Evolutionary conservation across 2,329 filamentous ascomycete species (phyloP).

Genomic region (Biscogniauxia mediterranea): DNA sequence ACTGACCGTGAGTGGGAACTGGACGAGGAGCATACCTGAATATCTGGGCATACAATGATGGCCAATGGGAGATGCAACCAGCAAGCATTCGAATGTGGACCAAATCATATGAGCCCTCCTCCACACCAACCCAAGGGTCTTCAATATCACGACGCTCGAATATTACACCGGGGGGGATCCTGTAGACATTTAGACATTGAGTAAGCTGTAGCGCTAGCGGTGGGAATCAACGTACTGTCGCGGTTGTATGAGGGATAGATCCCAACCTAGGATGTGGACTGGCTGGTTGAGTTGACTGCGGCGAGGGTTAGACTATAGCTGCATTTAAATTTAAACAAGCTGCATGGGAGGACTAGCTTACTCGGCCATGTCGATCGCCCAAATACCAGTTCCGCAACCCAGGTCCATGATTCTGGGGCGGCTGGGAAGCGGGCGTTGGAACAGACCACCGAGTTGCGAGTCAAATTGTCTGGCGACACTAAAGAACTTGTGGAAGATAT

Average conservation of each 20-base stretch:
- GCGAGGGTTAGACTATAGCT: slow-evolving; percentile 6
- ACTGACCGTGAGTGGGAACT: neutral
- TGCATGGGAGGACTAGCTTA: slow-evolving; percentile 40
- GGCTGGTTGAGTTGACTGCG: slow-evolving; percentile 21
- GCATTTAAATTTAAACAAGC: neutral
- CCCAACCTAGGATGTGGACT: slow-evolving; percentile 36
- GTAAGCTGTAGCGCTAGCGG: slow-evolving; percentile 1
- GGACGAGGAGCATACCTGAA: slow-evolving; percentile 51
- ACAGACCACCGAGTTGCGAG: slow-evolving; percentile 23
- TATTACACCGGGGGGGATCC: slow-evolving; percentile 67
- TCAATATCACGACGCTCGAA: slow-evolving; percentile 78
- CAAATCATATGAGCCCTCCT: slow-evolving; percentile 67
- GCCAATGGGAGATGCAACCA: slow-evolving; percentile 77
- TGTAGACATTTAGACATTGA: slow-evolving; percentile 40
- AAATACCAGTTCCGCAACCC: slow-evolving; percentile 87
- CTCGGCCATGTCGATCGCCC: slow-evolving; percentile 84
- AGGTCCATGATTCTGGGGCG: slow-evolving; percentile 58
- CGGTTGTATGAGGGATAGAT: slow-evolving; percentile 38
- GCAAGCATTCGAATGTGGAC: slow-evolving; percentile 79
- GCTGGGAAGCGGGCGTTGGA: slow-evolving; percentile 36
- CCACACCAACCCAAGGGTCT: slow-evolving; percentile 59
- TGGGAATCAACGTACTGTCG: slow-evolving; percentile 29
- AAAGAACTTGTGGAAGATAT: slow-evolving; percentile 80
- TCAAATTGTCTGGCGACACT: slow-evolving; percentile 56
- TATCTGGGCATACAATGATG: slow-evolving; percentile 67